Conservation (phyloP, 116 monocot genomes). For the Zostera marina region DNA sequence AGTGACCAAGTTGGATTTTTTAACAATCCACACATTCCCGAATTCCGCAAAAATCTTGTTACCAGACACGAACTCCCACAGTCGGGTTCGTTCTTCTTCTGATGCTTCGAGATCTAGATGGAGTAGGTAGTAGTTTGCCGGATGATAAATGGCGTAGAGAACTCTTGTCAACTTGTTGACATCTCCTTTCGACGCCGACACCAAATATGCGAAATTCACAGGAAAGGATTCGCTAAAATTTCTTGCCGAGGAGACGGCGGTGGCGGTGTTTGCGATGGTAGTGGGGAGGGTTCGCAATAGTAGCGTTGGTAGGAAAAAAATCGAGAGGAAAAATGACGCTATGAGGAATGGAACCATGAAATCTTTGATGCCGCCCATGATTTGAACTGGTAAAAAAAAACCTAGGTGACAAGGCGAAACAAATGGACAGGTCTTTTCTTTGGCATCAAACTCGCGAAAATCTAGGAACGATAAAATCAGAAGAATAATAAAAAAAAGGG, state of each 20-base stretch:
- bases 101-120: slow-evolving; percentile 69
- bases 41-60: slow-evolving; percentile 23
- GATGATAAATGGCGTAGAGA: slow-evolving; percentile 72
- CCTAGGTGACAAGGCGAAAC: no score
- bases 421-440: neutral
- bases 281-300: slow-evolving; percentile 8
- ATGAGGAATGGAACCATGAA: slow-evolving; percentile 3
- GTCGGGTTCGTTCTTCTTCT: slow-evolving; percentile 20
- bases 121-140: slow-evolving; percentile 65
- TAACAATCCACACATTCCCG: slow-evolving; percentile 53
- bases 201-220: slow-evolving; percentile 72
- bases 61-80: slow-evolving; percentile 20
- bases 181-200: slow-evolving; percentile 74
- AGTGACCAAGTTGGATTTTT: slow-evolving; percentile 61
- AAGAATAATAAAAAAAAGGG: neutral
- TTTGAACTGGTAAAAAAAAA: no score
- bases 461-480: neutral
- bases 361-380: neutral
- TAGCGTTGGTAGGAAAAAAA: slow-evolving; percentile 15
- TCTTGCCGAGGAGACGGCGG: neutral
- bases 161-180: slow-evolving; percentile 29
- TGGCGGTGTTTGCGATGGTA: slow-evolving; percentile 5
- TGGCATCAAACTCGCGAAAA: neutral
- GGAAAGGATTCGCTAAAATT: slow-evolving; percentile 18
- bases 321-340: neutral